These are phyloP conservation scores for Cryptosporidium tyzzeri DNA, from an alignment of 169 alveolate species.

Conservation along the genomic window DNA sequence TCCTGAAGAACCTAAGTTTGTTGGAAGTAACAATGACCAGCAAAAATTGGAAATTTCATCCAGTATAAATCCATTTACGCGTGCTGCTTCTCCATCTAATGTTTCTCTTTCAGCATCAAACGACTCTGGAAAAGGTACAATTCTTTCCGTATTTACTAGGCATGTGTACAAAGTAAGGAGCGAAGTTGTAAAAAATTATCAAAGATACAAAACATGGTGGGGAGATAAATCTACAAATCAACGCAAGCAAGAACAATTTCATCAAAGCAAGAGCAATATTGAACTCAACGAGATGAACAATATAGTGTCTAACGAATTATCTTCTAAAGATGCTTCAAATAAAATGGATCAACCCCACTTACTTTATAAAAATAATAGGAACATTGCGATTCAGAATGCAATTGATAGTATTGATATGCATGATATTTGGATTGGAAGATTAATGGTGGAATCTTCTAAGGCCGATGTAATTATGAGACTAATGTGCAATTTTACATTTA, in stretches of 20 bases:
- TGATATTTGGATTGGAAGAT: conserved; percentile 71
- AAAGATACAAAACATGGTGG: conserved; percentile 72
- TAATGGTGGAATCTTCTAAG: conserved; percentile 72
- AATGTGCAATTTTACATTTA: conserved; percentile 72
- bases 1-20: background rate
- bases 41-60: background rate
- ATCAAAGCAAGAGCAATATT: background rate
- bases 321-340: background rate
- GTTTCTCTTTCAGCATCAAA: conserved; percentile 30
- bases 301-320: background rate
- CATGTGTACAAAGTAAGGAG: conserved; percentile 52
- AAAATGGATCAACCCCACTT: background rate
- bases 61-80: background rate
- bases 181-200: conserved; percentile 53
- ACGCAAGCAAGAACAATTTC: background rate
- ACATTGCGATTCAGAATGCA: conserved; percentile 13
- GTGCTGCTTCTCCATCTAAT: conserved; percentile 10
- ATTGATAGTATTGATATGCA: conserved; percentile 34
- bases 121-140: conserved; percentile 45
- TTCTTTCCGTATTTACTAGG: conserved; percentile 37
- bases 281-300: conserved; percentile 23
- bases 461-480: conserved; percentile 66
- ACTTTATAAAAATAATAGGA: background rate
- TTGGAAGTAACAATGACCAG: background rate
- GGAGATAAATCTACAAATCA: conserved; percentile 23